Percentiles rank a stretch among this genome's conserved stretches.
These are phyloP conservation scores for Pseudocercospora vitis DNA, from an alignment of 2,329 filamentous ascomycete species.

Conservation along the genomic window DNA sequence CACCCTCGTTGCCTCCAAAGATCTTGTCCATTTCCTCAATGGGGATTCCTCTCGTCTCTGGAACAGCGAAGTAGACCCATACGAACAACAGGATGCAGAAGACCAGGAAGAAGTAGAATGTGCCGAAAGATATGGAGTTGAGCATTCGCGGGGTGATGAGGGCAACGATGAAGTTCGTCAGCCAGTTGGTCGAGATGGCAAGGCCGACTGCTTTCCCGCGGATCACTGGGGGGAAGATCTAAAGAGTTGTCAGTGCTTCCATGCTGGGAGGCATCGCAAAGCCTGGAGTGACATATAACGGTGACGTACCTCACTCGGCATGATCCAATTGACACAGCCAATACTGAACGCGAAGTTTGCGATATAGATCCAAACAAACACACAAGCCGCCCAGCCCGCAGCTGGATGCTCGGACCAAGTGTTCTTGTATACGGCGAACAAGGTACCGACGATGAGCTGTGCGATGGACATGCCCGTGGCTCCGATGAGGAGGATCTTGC, in stretches of 20 bases:
- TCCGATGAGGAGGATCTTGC: slow-evolving; percentile 61
- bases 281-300: too few relatives aligned
- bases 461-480: slow-evolving; percentile 53
- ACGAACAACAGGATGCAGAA: background rate
- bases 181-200: background rate
- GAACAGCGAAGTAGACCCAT: background rate
- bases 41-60: slow-evolving; percentile 1
- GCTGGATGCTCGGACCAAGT: background rate
- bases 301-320: background rate
- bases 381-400: slow-evolving; percentile 2
- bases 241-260: too few relatives aligned
- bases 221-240: slow-evolving; percentile 6
- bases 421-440: background rate
- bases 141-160: slow-evolving; percentile 6
- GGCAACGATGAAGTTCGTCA: slow-evolving; percentile 5
- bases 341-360: slow-evolving; percentile 7
- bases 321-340: slow-evolving; percentile 4
- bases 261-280: too few relatives aligned
- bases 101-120: slow-evolving; percentile 4
- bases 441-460: slow-evolving; percentile 5
- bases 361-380: slow-evolving; percentile 9
- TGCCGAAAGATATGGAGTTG: background rate
- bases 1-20: background rate
- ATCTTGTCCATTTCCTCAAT: slow-evolving; percentile 9
- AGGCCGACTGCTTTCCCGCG: slow-evolving; percentile 4